Evolutionary conservation across 768 basidiomycete genomes (phyloP), one percentile per base, ranked within the genome.

Genomic region (Sporobolomyces roseus): DNA sequence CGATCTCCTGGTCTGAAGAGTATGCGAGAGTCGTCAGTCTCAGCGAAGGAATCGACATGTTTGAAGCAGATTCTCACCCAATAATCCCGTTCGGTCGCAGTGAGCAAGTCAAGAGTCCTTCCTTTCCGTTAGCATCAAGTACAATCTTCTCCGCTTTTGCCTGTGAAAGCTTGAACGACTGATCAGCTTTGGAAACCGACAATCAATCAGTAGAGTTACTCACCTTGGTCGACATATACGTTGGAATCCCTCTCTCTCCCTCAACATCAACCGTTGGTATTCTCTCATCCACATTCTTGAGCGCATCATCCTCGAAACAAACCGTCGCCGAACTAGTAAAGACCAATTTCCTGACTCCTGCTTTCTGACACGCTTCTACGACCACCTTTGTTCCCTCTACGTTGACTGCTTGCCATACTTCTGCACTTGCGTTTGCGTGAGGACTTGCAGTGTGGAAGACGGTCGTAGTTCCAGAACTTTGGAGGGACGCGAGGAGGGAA

Each of bases 321-420:
- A 94, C 89, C 52, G 92, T 91, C 7, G 91, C 92, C 32, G 91
- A 93, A 74, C 89, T 91, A 14, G 96, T 99, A 80, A 88, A 98
- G 3, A 99, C 93, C 25, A 99, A 84, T 77, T 96, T 93, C 25
- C 81, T 83, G 9, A 96, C 88, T 7, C 86, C 84, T 19, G 82
- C 82, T 23, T 85, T 83, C 8, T 87, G 79, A 27, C 91, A 90
- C 10, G 90, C 89, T 17, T 86, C 84, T 76, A 99, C 87, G 50
- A 97, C 84, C 1, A 88, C 85, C 72, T 84, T 84, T 2, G 93
- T 94, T 13, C 93, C 94, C 32, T 89, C 87, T 10, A 98, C 90
- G 77, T 98, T 98, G 75, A 99, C 94, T 77, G 87, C 89, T 79
- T 85, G 86, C 81, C 89, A 96, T 14, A 97, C 77, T 4, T 84